Base-by-base conservation (phyloP, 2,329 filamentous ascomycete genomes). In the Neonectria sp. region DNA sequence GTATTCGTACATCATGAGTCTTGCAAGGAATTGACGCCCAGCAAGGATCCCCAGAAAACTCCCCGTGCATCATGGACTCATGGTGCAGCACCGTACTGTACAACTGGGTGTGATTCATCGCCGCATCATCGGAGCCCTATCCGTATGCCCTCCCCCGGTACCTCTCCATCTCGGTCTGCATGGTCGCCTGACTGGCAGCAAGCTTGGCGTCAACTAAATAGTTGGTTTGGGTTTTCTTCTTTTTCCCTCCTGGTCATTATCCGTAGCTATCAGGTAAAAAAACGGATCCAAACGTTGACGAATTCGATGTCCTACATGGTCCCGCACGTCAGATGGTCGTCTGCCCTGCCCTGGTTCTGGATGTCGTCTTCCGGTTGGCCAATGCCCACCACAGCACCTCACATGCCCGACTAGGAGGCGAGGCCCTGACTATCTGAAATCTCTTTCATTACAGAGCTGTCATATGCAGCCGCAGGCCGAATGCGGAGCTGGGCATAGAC, bases 351-450 rank as follows among this genome's bases (percentile, higher is more conserved):
- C 40, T 56, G 49, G 4, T 43, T 31, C 57, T 52, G 15, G 25
- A 21, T 17, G 27, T 15, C 51, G 33, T 49, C 45, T 29, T 62
- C 60, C 67, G 60, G 64, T 63, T 70, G 64, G 68, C n/a, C 60
- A 70, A 60, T 68, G 49, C 51, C 51, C 55, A 27, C 49, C 31
- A 51, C 33, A 31, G 43, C 25, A 25, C 40, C 40, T 48, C 49
- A 55, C 31, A 52, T 43, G 35, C 55, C n/a, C 45, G 48, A 25
- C 55, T 48, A 21, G 25, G 31, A 45, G 9, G 49, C 21, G 21
- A 33, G 17, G 51, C 17, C 29, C 12, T 53, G 51, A 25, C 31
- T 53, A n/a, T 24, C 40, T 35, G 4, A 24, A 11, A 24, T 35
- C 5, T 53, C 51, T n/a, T 21, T 21, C 9, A 53, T 35, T 33